A percentile compares a stretch with the other conserved stretches of the same genome.
phyloP scores from a whole-genome alignment of 2,329 filamentous ascomycete genomes.

The Claviceps maximensis region DNA sequence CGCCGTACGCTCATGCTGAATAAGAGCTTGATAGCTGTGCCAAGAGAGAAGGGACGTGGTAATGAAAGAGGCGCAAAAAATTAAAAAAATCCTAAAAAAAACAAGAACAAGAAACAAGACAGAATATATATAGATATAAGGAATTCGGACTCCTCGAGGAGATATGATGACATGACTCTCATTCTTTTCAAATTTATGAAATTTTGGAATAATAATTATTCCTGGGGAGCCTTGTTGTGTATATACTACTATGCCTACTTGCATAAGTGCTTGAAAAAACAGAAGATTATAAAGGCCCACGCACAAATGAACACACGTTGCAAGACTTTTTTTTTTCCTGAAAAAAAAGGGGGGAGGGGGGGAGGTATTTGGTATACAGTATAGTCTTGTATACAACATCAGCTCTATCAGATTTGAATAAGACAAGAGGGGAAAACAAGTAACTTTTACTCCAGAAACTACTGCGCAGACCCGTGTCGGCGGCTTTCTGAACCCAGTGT shows the following conservation, averaged over 20 bases:
- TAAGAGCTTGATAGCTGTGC: neutral
- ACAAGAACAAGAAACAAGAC: neutral
- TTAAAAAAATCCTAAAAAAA: neutral
- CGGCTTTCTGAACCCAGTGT: conserved; percentile 5
- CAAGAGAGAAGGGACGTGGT: neutral
- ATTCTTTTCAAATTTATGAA: neutral
- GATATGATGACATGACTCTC: neutral
- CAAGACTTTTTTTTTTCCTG: too few species aligned
- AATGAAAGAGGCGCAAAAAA: neutral
- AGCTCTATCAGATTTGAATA: too few species aligned
- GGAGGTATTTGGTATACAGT: too few species aligned
- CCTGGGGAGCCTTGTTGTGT: neutral
- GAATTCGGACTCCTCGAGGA: conserved; percentile 7
- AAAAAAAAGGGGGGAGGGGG: neutral
- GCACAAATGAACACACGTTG: conserved; percentile 14
- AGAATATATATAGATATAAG: conserved; percentile 2
- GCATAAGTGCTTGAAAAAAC: neutral
- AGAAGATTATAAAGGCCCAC: conserved; percentile 12
- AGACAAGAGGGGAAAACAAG: too few species aligned
- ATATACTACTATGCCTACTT: neutral
- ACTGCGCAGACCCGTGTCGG: neutral
- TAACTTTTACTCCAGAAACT: neutral
- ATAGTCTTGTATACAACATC: neutral
- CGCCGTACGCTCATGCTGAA: neutral
- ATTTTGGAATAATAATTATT: neutral